Evolutionary conservation across 331 rosid species (phyloP), one percentile per base, ranked within the genome.

Genomic region (Acacia concinna): DNA sequence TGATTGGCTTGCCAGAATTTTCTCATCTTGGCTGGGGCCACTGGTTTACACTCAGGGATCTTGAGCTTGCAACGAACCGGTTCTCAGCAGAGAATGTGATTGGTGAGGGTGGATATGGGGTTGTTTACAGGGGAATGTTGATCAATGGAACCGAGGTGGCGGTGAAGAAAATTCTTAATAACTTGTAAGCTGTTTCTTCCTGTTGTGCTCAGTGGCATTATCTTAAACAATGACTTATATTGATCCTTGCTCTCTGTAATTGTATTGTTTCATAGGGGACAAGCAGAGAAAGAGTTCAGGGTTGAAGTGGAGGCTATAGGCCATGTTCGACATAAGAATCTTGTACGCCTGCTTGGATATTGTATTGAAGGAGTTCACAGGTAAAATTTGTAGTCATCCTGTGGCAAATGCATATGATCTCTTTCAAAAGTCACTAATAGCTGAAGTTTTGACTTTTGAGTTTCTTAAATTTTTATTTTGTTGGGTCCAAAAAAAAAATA

Each of bases 11-110:
- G 90, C 98, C 99, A 2, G 99, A 96, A 84, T 9, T 85, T 85
- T 96, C 99, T 44, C 99, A 91, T 88, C 99, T 96, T 79, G 99
- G 99, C 23, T 93, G 99, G 99, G 99, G 99, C 46, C 98, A 93
- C 76, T 96, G 99, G 98, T 96, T 91, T 78, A 96, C 97, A 0
- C 97, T 96, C 43, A 89, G 99, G 79, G 99, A 96, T 88, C 91
- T 96, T 20, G 91, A 96, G 63, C 91, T 87, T 74, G 93, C 99
- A 0, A 96, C 99, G 13, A 89, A 76, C 78, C 91, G 91, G 30
- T 96, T 96, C 60, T 65, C 92, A 6, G 81, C 89, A 0, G 98
- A 86, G 71, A 93, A 91, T 84, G 94, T 91, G 84, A 91, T 93
- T 70, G 99, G 99, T 38, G 99, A 96, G 81, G 99, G 99, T 40